Evolutionary conservation across 2,329 filamentous ascomycete genomes (phyloP).

Genomic region (Fusarium albosuccineum): DNA sequence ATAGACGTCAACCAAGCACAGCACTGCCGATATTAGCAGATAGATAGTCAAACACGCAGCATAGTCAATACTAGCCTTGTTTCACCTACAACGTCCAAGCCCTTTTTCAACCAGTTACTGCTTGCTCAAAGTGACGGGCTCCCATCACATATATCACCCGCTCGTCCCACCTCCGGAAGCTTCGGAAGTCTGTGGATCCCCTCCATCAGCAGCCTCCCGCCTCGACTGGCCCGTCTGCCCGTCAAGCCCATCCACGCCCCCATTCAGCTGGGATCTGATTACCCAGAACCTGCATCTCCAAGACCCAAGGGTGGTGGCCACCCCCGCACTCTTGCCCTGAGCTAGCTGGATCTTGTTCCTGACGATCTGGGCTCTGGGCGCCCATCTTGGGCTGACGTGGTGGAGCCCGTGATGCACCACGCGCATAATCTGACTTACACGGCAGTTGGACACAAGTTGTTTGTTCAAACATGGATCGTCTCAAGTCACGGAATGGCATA

Average conservation of each 20-base stretch:
- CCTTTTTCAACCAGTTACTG: too few species aligned
- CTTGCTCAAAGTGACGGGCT: too few species aligned
- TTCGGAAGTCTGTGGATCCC: constrained; percentile 39
- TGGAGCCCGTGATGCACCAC: constrained; percentile 7
- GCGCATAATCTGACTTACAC: constrained; percentile 11
- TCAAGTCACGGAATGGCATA: neutral
- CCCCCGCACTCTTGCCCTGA: constrained; percentile 25
- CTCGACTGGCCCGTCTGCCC: constrained; percentile 14
- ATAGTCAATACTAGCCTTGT: too few species aligned
- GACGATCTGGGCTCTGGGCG: constrained; percentile 23
- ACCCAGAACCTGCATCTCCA: too few species aligned
- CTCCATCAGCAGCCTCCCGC: constrained; percentile 28
- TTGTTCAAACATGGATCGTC: neutral
- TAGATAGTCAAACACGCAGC: too few species aligned
- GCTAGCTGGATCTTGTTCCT: constrained; percentile 37
- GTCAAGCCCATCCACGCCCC: neutral
- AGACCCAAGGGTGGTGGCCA: neutral
- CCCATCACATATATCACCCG: neutral
- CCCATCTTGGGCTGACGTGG: constrained; percentile 11
- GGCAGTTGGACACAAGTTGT: neutral
- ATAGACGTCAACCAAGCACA: too few species aligned
- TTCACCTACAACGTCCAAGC: too few species aligned
- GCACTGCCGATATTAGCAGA: too few species aligned
- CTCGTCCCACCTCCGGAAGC: constrained; percentile 32
- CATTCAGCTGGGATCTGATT: constrained; percentile 1